phyloP scores from a whole-genome alignment of 73 alveolate species.

The Blepharisma japonicum region DNA sequence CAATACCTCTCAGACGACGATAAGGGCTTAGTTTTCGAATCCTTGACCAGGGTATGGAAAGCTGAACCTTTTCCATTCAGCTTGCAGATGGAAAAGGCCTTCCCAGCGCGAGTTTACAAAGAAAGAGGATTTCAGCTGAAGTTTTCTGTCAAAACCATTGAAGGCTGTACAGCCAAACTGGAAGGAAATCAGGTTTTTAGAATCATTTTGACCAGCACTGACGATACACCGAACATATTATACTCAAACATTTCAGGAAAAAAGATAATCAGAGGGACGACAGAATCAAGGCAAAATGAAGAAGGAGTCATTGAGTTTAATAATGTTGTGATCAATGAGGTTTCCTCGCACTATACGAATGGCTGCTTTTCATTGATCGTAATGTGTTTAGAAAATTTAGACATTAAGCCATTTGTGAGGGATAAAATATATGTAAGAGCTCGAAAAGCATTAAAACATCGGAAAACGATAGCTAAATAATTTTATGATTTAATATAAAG shows the following conservation, averaged over 20 bases:
- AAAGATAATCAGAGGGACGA: constrained; percentile 12
- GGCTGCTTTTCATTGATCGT: constrained; percentile 3
- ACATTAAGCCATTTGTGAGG: constrained; percentile 7
- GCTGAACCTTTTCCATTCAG: too few relatives aligned
- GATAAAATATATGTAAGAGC: constrained; percentile 14
- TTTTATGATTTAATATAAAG: too few relatives aligned
- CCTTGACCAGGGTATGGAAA: too few relatives aligned
- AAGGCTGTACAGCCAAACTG: too few relatives aligned
- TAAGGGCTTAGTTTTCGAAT: too few relatives aligned
- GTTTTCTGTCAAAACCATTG: too few relatives aligned
- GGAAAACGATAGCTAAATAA: too few relatives aligned
- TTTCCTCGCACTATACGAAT: constrained; percentile 11
- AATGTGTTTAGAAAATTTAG: not conserved
- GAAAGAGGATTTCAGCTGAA: too few relatives aligned
- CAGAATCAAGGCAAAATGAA: not conserved
- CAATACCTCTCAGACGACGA: too few relatives aligned
- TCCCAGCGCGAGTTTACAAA: too few relatives aligned
- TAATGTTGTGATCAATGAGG: constrained; percentile 20
- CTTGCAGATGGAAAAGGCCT: too few relatives aligned
- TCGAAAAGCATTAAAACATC: not conserved
- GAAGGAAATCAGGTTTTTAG: too few relatives aligned
- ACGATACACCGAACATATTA: constrained; percentile 1
- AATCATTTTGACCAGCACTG: not conserved
- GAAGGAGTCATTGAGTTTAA: not conserved
- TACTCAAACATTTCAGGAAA: constrained; percentile 22